These are phyloP conservation scores for Apiotrichum veenhuisii DNA, from an alignment of 1,284 basidiomycete species.

Conservation along the genomic window DNA sequence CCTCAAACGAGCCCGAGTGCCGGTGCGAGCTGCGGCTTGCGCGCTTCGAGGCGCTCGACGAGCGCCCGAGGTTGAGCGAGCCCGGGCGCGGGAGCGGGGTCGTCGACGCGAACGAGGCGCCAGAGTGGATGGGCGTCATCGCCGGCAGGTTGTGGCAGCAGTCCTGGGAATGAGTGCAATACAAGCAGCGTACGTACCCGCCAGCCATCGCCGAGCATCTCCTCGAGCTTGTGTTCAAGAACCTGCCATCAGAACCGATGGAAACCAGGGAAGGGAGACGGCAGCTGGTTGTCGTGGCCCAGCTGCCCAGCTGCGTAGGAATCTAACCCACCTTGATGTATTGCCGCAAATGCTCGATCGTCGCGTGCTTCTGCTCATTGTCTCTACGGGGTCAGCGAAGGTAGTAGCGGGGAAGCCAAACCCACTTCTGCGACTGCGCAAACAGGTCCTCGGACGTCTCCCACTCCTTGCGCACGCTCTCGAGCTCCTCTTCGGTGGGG, in stretches of 20 bases:
- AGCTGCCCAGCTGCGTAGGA: neutral
- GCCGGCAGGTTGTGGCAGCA: constrained; percentile 5
- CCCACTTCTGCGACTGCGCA: constrained; percentile 31
- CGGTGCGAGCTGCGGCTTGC: constrained; percentile 4
- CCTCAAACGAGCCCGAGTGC: neutral
- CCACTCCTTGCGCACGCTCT: constrained; percentile 22
- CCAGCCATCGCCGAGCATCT: constrained; percentile 28
- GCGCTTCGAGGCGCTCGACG: constrained; percentile 10
- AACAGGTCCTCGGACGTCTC: constrained; percentile 31
- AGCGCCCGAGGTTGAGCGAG: constrained; percentile 1
- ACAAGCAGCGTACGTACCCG: constrained; percentile 16
- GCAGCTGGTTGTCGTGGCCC: too few relatives aligned
- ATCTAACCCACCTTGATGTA: constrained; percentile 32
- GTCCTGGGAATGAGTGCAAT: neutral
- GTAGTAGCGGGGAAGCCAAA: too few relatives aligned
- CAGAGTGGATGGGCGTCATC: constrained; percentile 9
- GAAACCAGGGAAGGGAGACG: too few relatives aligned
- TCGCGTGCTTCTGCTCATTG: constrained; percentile 35
- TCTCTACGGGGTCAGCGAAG: constrained; percentile 19
- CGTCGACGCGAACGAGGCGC: constrained; percentile 11
- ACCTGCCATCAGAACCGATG: constrained; percentile 15
- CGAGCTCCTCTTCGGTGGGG: constrained; percentile 17
- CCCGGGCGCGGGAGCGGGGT: constrained; percentile 27
- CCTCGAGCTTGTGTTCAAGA: constrained; percentile 31
- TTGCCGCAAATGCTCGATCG: constrained; percentile 29